Percentiles rank a stretch among this genome's conserved stretches.
These are phyloP conservation scores for Coemansia erecta DNA, from an alignment of 192 early-diverging fungal genomes.

Conservation along the genomic window DNA sequence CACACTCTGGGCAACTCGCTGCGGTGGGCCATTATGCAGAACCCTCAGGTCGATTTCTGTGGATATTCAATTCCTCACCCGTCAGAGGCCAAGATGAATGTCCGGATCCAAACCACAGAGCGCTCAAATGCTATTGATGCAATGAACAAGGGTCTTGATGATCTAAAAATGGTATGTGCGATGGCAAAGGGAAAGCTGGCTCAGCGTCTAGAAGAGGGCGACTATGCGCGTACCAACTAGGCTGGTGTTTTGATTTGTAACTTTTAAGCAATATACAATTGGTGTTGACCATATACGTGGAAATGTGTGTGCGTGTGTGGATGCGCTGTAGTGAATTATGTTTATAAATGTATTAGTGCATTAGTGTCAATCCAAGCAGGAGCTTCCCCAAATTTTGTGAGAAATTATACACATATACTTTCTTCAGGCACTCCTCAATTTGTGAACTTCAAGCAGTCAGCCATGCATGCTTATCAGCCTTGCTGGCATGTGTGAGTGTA, in stretches of 20 bases:
- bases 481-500: too few species aligned
- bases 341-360: too few species aligned
- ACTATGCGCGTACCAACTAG: conserved; percentile 52
- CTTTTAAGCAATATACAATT: too few species aligned
- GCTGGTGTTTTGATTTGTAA: background rate
- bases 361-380: too few species aligned
- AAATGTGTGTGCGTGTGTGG: too few species aligned
- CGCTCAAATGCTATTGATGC: conserved; percentile 79
- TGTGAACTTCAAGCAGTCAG: too few species aligned
- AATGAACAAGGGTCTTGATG: conserved; percentile 81
- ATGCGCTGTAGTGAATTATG: too few species aligned
- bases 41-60: conserved; percentile 87
- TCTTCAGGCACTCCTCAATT: too few species aligned
- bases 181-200: conserved; percentile 66
- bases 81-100: conserved; percentile 85
- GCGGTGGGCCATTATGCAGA: conserved; percentile 92
- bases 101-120: conserved; percentile 89
- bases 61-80: conserved; percentile 98
- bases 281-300: too few species aligned
- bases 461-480: too few species aligned
- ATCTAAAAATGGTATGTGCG: conserved; percentile 70
- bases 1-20: conserved; percentile 96
- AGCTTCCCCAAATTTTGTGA: too few species aligned
- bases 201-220: conserved; percentile 57
- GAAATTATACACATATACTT: too few species aligned